Percentiles rank a stretch among this genome's conserved stretches.
These are phyloP conservation scores for Mycena amicta DNA, from an alignment of 768 basidiomycete genomes.

Conservation along the genomic window DNA sequence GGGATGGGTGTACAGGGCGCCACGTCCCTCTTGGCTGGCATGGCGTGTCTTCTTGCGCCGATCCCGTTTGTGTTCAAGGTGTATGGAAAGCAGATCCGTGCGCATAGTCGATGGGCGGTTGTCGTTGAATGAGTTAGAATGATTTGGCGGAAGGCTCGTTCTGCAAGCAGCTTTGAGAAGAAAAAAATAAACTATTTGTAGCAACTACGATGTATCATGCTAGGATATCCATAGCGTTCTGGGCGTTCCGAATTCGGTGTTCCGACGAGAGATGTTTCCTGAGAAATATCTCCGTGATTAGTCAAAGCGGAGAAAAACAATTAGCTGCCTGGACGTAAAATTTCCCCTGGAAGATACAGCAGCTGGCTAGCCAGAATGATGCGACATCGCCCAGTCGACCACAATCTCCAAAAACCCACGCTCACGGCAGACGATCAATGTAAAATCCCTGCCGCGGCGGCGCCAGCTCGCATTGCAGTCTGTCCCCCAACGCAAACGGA, in stretches of 20 bases:
- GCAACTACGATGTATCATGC: too few relatives aligned
- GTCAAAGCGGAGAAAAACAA: too few relatives aligned
- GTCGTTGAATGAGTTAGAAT: neutral
- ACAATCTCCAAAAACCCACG: too few relatives aligned
- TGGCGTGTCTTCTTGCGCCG: slow-evolving; percentile 19
- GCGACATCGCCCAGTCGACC: too few relatives aligned
- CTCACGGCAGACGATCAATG: neutral
- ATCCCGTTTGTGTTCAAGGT: slow-evolving; percentile 16
- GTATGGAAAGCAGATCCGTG: slow-evolving; percentile 11
- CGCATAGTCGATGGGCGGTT: slow-evolving; percentile 4
- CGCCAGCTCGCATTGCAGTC: neutral
- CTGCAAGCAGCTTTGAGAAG: neutral
- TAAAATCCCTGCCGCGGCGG: neutral
- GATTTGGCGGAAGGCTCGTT: neutral
- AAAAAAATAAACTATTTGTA: too few relatives aligned
- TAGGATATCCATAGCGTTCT: too few relatives aligned
- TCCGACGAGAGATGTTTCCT: too few relatives aligned
- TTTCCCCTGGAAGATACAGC: too few relatives aligned
- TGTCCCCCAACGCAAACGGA: neutral
- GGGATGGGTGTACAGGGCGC: slow-evolving; percentile 17
- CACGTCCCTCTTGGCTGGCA: slow-evolving; percentile 11
- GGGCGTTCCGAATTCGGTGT: too few relatives aligned
- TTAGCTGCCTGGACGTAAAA: too few relatives aligned
- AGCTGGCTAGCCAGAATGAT: too few relatives aligned
- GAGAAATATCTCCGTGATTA: too few relatives aligned